Conservation (phyloP, 1,284 basidiomycete species). For the Apiotrichum domesticum region DNA sequence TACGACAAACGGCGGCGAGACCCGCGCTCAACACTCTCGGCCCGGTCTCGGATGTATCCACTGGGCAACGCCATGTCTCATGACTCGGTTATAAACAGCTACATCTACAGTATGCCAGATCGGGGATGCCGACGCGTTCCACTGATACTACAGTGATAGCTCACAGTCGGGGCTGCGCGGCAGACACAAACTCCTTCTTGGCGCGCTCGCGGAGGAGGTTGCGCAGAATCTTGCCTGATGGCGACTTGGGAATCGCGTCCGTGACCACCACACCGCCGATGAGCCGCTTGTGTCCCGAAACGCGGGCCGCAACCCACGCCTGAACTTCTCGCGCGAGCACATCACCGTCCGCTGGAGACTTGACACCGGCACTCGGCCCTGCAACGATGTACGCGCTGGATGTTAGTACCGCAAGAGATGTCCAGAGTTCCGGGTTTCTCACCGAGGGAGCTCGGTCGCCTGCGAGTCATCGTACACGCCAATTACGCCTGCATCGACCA, state of each 20-base stretch:
- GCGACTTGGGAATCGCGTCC: constrained; percentile 49
- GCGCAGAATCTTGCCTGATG: constrained; percentile 42
- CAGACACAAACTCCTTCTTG: constrained; percentile 17
- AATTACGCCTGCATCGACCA: constrained; percentile 66
- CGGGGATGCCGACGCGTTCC: too few relatives aligned
- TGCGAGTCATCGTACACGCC: constrained; percentile 58
- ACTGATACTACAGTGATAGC: too few relatives aligned
- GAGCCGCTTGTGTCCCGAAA: constrained; percentile 49
- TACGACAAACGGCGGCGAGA: too few relatives aligned
- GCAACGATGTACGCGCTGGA: constrained; percentile 12
- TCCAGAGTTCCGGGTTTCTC: too few relatives aligned
- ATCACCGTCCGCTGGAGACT: constrained; percentile 8
- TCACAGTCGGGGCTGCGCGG: too few relatives aligned
- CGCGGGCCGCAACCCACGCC: constrained; percentile 58
- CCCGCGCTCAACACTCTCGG: too few relatives aligned
- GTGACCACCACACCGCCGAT: constrained; percentile 49
- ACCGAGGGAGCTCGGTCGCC: constrained; percentile 59
- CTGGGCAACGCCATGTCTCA: too few relatives aligned
- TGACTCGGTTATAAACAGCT: too few relatives aligned
- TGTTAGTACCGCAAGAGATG: too few relatives aligned
- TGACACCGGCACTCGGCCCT: neutral
- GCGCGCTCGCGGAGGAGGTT: constrained; percentile 37
- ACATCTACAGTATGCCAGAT: too few relatives aligned
- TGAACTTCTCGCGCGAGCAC: constrained; percentile 54
- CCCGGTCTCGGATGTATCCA: too few relatives aligned